phyloP scores from a whole-genome alignment of 73 alveolate genomes.

The Tetrahymena borealis region DNA sequence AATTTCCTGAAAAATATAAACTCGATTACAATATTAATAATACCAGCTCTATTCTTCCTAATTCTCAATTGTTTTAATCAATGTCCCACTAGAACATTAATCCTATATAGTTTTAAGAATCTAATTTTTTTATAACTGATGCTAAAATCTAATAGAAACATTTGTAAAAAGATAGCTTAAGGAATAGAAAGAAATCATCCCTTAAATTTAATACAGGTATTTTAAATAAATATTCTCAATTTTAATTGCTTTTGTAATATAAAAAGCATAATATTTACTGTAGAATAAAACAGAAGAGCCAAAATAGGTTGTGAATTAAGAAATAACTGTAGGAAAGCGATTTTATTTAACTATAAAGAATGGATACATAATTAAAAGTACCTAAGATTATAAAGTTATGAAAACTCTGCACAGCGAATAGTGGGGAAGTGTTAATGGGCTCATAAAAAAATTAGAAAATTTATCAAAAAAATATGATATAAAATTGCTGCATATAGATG shows the following conservation, averaged over 20 bases:
- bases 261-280: background rate
- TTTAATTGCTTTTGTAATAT: background rate
- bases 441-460: background rate
- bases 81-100: background rate
- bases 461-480: background rate
- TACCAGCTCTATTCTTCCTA: background rate
- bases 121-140: background rate
- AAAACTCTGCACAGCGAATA: background rate
- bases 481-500: background rate
- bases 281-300: background rate
- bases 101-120: background rate
- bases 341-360: background rate
- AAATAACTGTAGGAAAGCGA: background rate
- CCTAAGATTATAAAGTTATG: background rate
- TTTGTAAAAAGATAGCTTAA: background rate
- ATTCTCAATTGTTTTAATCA: background rate
- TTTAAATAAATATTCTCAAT: background rate
- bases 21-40: background rate
- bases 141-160: background rate
- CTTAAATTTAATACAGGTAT: background rate
- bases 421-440: background rate
- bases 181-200: background rate
- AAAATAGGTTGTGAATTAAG: background rate
- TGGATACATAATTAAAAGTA: background rate
- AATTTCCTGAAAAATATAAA: background rate